Conservation (phyloP, 129 eudicot species). For the carrot (Daucus carota) region DNA sequence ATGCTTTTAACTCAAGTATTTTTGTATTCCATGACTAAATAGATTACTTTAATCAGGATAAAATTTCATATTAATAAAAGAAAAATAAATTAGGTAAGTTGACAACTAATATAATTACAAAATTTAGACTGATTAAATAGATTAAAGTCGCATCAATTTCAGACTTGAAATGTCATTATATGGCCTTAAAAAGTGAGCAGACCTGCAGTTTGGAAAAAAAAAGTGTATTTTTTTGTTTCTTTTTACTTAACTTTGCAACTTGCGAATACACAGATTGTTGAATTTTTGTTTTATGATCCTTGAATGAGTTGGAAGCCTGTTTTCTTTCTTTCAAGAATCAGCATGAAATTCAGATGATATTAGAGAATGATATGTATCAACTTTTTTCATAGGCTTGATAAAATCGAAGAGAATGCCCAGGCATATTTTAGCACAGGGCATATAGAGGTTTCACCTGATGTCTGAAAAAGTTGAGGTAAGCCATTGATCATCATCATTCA, state of each 20-base stretch:
- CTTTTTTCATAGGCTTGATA: constrained; percentile 52
- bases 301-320: not conserved
- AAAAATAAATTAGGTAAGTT: not conserved
- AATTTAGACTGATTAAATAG: not conserved
- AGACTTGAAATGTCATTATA: not conserved
- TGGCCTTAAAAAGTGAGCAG: not conserved
- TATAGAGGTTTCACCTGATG: constrained; percentile 57
- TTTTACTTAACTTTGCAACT: not conserved
- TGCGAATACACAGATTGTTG: not conserved
- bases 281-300: not conserved
- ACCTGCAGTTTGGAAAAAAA: not conserved
- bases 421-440: constrained; percentile 77
- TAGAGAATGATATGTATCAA: not conserved
- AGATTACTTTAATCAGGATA: not conserved
- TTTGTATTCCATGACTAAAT: not conserved
- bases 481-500: constrained; percentile 8
- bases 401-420: constrained; percentile 84
- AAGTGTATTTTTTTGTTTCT: not conserved
- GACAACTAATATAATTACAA: not conserved
- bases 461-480: constrained; percentile 41
- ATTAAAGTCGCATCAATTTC: not conserved
- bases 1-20: not conserved
- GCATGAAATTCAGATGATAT: not conserved
- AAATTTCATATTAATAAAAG: not conserved
- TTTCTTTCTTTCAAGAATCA: not conserved